These are phyloP conservation scores for Bipolaris gigantea DNA, from an alignment of 2,329 filamentous ascomycete species.

Conservation along the genomic window DNA sequence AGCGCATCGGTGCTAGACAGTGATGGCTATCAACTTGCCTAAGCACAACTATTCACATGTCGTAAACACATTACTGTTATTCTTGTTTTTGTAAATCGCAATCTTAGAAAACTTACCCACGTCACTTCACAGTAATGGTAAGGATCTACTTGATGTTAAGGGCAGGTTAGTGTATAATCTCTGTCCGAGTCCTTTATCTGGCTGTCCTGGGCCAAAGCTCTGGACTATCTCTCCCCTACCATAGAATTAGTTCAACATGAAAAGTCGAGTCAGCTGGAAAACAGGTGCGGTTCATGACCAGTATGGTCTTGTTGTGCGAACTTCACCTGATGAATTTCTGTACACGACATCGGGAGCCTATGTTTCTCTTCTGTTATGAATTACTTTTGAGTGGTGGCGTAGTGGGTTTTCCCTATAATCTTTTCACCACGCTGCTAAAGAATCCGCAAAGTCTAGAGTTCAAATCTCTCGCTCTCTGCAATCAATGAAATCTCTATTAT, in stretches of 20 bases:
- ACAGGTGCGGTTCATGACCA: constrained; percentile 5
- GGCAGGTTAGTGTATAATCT: constrained; percentile 6
- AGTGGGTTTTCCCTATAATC: too few species aligned
- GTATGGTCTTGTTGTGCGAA: constrained; percentile 8
- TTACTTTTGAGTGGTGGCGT: too few species aligned
- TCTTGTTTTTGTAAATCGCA: constrained; percentile 1
- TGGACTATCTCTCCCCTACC: constrained; percentile 11
- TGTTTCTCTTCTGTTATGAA: too few species aligned
- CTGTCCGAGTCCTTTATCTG: constrained; percentile 8
- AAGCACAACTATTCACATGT: neutral
- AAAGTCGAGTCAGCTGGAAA: constrained; percentile 6
- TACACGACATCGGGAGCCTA: constrained; percentile 4
- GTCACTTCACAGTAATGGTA: neutral
- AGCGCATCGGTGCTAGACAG: neutral
- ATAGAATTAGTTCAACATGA: constrained; percentile 4
- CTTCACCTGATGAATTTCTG: constrained; percentile 7
- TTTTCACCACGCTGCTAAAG: too few species aligned
- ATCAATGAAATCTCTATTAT: too few species aligned
- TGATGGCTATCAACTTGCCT: neutral
- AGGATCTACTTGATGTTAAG: neutral
- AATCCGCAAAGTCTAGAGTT: too few species aligned
- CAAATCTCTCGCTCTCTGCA: too few species aligned
- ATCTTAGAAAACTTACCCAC: neutral
- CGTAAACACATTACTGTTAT: neutral
- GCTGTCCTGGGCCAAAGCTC: constrained; percentile 13